phyloP scores from a whole-genome alignment of 495 filamentous ascomycete species.

The Aspergillus haitiensis region DNA sequence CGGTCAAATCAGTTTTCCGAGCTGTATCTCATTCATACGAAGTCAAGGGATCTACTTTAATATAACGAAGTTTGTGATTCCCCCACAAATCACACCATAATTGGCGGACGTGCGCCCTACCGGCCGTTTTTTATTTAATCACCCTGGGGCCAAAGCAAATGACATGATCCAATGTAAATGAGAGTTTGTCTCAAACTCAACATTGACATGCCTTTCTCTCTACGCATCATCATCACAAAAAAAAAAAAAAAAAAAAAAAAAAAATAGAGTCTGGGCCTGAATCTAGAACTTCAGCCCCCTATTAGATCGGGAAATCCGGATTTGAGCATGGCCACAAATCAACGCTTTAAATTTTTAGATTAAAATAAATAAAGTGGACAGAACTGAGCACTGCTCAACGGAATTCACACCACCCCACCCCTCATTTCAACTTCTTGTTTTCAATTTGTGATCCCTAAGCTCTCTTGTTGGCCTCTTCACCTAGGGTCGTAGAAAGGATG shows the following conservation, averaged over 20 bases:
- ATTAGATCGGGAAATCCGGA: constrained; percentile 15
- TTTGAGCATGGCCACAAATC: constrained; percentile 30
- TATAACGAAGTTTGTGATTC: neutral
- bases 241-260: too few species aligned
- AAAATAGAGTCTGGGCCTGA: constrained; percentile 16
- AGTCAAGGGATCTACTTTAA: neutral
- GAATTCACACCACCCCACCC: constrained; percentile 13
- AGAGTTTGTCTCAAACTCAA: constrained; percentile 4
- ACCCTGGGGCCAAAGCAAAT: constrained; percentile 17
- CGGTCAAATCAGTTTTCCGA: neutral
- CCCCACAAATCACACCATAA: constrained; percentile 15
- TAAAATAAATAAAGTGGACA: constrained; percentile 28
- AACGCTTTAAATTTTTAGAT: constrained; percentile 31
- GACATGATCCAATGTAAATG: constrained; percentile 1
- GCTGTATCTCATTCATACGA: constrained; percentile 1
- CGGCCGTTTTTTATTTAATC: constrained; percentile 12
- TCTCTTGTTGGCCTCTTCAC: constrained; percentile 9
- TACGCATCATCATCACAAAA: neutral
- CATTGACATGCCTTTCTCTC: constrained; percentile 11
- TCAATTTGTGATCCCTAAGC: constrained; percentile 11
- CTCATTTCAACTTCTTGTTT: constrained; percentile 10
- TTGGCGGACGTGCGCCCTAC: constrained; percentile 14
- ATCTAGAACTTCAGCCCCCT: constrained; percentile 34
- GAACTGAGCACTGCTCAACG: constrained; percentile 27
- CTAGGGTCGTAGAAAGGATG: constrained; percentile 15